Evolutionary conservation across 2,329 filamentous ascomycete species (phyloP).

Genomic region (Hypoxylon sp.): DNA sequence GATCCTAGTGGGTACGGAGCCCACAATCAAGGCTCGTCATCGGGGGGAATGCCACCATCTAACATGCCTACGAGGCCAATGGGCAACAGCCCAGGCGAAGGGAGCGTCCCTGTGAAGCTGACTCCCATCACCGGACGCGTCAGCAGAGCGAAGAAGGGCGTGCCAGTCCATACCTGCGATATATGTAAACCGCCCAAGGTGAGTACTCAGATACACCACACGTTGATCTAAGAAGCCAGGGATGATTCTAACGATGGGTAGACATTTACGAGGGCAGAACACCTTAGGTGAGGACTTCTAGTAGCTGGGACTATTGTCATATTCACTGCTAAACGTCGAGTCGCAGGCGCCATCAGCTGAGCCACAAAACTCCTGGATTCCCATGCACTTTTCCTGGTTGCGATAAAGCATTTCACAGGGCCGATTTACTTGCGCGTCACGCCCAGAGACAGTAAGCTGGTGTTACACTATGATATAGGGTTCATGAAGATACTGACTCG

Average conservation of each 20-base stretch:
- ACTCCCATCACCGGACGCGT: conserved; percentile 71
- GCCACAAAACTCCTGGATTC: conserved; percentile 69
- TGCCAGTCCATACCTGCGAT: conserved; percentile 70
- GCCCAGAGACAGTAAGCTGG: conserved; percentile 65
- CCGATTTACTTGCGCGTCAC: conserved; percentile 73
- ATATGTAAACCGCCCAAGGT: conserved; percentile 68
- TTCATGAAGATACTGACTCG: conserved; percentile 29
- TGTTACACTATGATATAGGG: not conserved
- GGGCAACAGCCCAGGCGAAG: conserved; percentile 52
- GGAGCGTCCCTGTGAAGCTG: conserved; percentile 63
- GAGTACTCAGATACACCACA: conserved; percentile 36
- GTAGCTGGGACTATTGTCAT: conserved; percentile 18
- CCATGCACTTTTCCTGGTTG: conserved; percentile 68
- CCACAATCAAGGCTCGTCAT: conserved; percentile 57
- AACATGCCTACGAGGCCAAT: conserved; percentile 61
- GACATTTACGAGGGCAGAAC: conserved; percentile 75
- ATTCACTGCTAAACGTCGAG: conserved; percentile 47
- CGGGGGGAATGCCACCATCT: conserved; percentile 52
- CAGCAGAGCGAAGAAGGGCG: conserved; percentile 71
- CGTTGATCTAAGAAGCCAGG: conserved; percentile 2
- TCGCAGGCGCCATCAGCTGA: conserved; percentile 71
- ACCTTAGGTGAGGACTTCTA: conserved; percentile 65
- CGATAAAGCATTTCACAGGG: conserved; percentile 70
- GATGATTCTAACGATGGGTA: conserved; percentile 53
- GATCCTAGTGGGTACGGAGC: conserved; percentile 57